Evolutionary conservation across 768 basidiomycete genomes (phyloP), one percentile per base, ranked within the genome.

Genomic region (Lentinula edodes): DNA sequence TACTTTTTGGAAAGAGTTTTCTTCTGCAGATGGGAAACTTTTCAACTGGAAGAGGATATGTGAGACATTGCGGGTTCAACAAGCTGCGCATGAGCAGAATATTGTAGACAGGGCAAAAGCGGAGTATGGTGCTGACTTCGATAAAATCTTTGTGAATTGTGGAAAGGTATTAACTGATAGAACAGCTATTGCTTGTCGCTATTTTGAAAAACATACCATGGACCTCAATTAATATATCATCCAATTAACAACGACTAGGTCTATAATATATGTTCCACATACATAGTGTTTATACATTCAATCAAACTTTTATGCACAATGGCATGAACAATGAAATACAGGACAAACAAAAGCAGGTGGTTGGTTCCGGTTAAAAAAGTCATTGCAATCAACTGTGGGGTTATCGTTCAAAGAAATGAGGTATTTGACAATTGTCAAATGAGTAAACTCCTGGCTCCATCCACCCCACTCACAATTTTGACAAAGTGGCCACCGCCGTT

Each of bases 291-390:
- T 28, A 28, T 28, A 28, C 28, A 28, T 28, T 28, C 28, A 28
- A 28, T 28, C 28, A 28, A 28, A 2, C 28, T 28, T 28, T 28
- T 55, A 55, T 28, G 53, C n/a, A 52, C 70, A 71, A 18, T 61
- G 50, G 50, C 71, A 72, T 0, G 61, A 64, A 2, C 68, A 56
- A 3, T 68, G 63, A 52, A 68, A 72, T 1, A 42, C 35, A 10
- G 23, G 28, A 48, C 71, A 72, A 2, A 34, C 39, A 1, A 65
- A 52, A 5, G 58, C 43, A 5, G 63, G 64, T 15, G 12, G 28
- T 8, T 63, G 58, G n/a, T 66, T 52, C 0, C 66, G 61, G 41
- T 69, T 65, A 45, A 72, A 67, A 58, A 64, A 70, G 45, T 72
- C 66, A 48, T 67, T 60, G 1, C 65, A 61, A 16, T 55, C 41